phyloP scores from a whole-genome alignment of 1,284 basidiomycete species.

The Microbotryomycetes sp. region DNA sequence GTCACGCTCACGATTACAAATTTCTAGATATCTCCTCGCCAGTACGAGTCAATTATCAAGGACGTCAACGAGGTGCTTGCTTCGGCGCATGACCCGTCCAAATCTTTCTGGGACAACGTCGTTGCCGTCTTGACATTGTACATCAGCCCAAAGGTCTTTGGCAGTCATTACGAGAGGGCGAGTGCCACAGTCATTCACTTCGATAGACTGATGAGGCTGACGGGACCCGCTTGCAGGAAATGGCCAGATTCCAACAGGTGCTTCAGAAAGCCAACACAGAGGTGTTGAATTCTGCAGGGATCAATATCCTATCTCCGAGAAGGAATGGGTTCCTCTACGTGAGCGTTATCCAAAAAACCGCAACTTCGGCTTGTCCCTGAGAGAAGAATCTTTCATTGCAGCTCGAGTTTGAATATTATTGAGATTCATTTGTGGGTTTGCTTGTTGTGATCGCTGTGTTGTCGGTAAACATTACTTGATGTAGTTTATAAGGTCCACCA shows the following conservation, averaged over 20 bases:
- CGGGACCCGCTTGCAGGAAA: conserved; percentile 51
- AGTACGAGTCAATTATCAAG: conserved; percentile 41
- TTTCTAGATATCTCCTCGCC: conserved; percentile 40
- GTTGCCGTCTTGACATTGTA: conserved; percentile 66
- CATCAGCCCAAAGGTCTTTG: conserved; percentile 55
- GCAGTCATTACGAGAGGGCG: conserved; percentile 68
- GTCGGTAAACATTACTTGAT: too few species aligned
- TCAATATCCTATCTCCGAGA: conserved; percentile 71
- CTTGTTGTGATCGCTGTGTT: too few species aligned
- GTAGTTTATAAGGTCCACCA: too few species aligned
- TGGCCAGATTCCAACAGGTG: conserved; percentile 56
- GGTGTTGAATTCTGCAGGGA: conserved; percentile 67
- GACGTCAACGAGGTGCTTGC: conserved; percentile 42
- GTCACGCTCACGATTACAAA: background rate
- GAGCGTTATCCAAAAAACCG: conserved; percentile 42
- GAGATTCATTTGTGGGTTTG: background rate
- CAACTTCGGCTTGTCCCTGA: background rate
- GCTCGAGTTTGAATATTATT: conserved; percentile 29
- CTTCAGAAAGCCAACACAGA: conserved; percentile 59
- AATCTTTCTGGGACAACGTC: conserved; percentile 43
- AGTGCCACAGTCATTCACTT: conserved; percentile 28
- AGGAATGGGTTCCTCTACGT: conserved; percentile 77
- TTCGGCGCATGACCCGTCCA: conserved; percentile 42
- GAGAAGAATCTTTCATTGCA: background rate
- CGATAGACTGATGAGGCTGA: background rate